phyloP scores from a whole-genome alignment of 1,284 basidiomycete genomes.

The Sanghuangporus baumii region DNA sequence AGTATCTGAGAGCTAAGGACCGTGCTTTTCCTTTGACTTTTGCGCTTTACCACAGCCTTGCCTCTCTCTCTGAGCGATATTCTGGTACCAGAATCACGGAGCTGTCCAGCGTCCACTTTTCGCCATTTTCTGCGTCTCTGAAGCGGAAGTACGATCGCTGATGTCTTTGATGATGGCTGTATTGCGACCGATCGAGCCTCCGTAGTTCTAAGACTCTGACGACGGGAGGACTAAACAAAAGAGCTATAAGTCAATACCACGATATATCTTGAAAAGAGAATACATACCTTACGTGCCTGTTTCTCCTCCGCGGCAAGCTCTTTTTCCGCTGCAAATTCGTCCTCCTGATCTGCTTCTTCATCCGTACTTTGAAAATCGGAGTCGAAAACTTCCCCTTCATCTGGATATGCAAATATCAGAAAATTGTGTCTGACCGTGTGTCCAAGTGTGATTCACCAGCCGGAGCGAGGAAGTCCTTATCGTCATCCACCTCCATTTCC shows the following conservation, averaged over 20 bases:
- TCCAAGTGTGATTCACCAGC: conserved; percentile 37
- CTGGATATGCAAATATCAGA: conserved; percentile 30
- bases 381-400: conserved; percentile 73
- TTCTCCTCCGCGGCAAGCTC: conserved; percentile 56
- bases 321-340: conserved; percentile 50
- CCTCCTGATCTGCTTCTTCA: conserved; percentile 55
- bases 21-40: conserved; percentile 62
- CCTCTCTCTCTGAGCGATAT: conserved; percentile 38
- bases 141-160: conserved; percentile 44
- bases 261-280: not conserved
- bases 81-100: too few species aligned
- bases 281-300: conserved; percentile 46
- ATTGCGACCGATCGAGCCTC: conserved; percentile 31
- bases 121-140: conserved; percentile 24
- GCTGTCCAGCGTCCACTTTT: conserved; percentile 32
- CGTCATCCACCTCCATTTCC: conserved; percentile 57
- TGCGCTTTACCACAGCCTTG: conserved; percentile 41
- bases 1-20: conserved; percentile 57
- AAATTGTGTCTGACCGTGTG: not conserved
- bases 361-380: conserved; percentile 82
- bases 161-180: conserved; percentile 34
- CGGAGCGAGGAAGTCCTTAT: conserved; percentile 60
- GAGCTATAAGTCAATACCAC: not conserved
- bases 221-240: not conserved
- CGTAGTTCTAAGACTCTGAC: conserved; percentile 50